Percentiles rank a stretch among this genome's conserved stretches.
phyloP scores from a whole-genome alignment of 1,284 basidiomycete species.

The Irpex lacteus region DNA sequence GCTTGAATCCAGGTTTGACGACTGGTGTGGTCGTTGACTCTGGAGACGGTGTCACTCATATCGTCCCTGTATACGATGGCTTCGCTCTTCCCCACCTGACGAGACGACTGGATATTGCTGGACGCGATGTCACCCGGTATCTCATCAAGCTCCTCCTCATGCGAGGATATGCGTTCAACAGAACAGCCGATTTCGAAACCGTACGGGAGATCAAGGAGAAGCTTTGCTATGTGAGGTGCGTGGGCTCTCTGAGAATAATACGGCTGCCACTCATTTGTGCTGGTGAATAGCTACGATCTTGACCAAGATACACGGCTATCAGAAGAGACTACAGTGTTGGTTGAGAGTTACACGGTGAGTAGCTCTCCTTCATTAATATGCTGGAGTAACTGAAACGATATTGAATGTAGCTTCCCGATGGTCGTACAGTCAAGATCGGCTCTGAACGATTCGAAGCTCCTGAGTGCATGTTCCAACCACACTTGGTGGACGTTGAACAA shows the following conservation, averaged over 20 bases:
- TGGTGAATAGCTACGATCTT: constrained; percentile 77
- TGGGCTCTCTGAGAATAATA: neutral
- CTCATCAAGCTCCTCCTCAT: constrained; percentile 98
- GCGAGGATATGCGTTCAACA: constrained; percentile 99
- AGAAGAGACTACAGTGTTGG: constrained; percentile 95
- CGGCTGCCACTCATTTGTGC: neutral
- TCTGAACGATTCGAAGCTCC: constrained; percentile 99
- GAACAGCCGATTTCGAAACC: constrained; percentile 99
- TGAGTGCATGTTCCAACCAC: constrained; percentile 99
- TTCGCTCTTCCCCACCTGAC: constrained; percentile 95
- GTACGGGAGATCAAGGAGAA: constrained; percentile 99
- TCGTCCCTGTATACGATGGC: constrained; percentile 98
- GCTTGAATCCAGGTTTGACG: constrained; percentile 70
- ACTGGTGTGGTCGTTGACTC: constrained; percentile 99
- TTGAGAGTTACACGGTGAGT: constrained; percentile 92
- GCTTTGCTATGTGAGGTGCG: constrained; percentile 91
- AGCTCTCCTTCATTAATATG: neutral
- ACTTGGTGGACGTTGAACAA: constrained; percentile 96
- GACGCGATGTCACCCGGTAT: constrained; percentile 97
- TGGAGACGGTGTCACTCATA: constrained; percentile 98
- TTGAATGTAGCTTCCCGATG: constrained; percentile 94
- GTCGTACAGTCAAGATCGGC: constrained; percentile 95
- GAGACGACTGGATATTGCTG: constrained; percentile 93
- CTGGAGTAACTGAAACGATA: constrained; percentile 29
- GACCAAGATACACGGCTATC: constrained; percentile 92